Evolutionary conservation across 768 basidiomycete species (phyloP), one percentile per base, ranked within the genome.

Genomic region (Gymnopilus dilepis): DNA sequence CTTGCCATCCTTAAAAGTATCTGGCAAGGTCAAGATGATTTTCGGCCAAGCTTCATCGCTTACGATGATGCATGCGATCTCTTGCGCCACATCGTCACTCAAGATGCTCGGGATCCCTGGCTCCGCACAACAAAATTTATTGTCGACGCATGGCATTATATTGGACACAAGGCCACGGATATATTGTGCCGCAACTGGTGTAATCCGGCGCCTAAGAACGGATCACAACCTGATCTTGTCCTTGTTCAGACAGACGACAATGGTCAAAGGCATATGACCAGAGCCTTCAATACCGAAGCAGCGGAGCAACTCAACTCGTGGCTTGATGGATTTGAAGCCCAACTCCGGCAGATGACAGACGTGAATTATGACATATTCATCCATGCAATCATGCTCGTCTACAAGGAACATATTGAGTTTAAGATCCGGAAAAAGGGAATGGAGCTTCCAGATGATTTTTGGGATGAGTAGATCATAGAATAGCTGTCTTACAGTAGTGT

Each of bases 71-170:
- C 69, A 17, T 70, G 69, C 37, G 54, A 68, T 31, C 61, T 70
- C 41, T 53, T 70, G 5, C 67, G 56, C 6, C 69, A 70, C 56
- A 70, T 70, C 42, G 59, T 69, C 1, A 70, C 67, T 11, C 69
- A 70, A 56, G 40, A 69, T 53, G 28, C 50, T 26, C 33, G 43
- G 8, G 43, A 50, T 28, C 47, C 47, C 1, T 70, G 69, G 69
- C 41, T 70, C 3, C 24, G 45, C 17, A 58, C 59, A 1, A 69
- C 66, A 26, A 67, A 63, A 51, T 66, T 68, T 45, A 66, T 68
- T 43, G 69, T 66, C 22, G 66, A 69, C 41, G 56, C 67, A 4
- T 81, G 38, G 78, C 80, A 41, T 52, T 63, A 60, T 54, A 69
- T 67, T 42, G 62, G 62, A 6, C 68, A 69, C 33, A 63, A 52